Evolutionary conservation across 768 basidiomycete species (phyloP), one percentile per base, ranked within the genome.

Genomic region (Termitomyces bulborhizus): DNA sequence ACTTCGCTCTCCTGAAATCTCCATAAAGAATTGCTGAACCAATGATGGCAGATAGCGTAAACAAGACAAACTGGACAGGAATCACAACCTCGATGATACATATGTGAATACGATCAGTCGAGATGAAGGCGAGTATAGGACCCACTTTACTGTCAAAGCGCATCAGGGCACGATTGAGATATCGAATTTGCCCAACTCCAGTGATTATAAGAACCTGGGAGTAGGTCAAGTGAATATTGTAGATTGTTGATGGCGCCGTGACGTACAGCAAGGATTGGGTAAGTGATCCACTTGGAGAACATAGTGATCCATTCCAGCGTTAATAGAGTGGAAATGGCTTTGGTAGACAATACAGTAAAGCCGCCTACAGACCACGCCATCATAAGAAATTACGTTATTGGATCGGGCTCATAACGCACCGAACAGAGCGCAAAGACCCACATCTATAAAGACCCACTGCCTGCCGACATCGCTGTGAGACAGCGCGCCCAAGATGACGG

Each of bases 21-120:
- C 91, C 88, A 66, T 96, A 99, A 1, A 99, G 79, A 15, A 99
- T 86, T 1, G 91, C 93, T 4, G 93, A 95, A 27, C 95, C 96
- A 53, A 90, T 74, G 61, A 99, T 95, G 4, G 92, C 93, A 4
- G 91, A 93, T 36, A 98, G 76, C 26, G 91, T 95, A 74, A 98
- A 98, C 54, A 93, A 78, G 31, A 96, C 93, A 67, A 97, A 98
- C 75, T 98, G 95, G 13, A 86, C 86, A 4, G 95, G 96, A 59
- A 98, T 92, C 26, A 98, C 95, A 51, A 86, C 79, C 90, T 92
- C 57, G 24, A 54, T 46, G 36, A n/a, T 53, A 54, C n/a, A 40
- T 16, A 46, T 21, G 41, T 16, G 42, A 41, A 54, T 11, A 15
- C 7, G 9, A 5, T 50, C 21, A 29, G 37, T 18, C 39, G 16